These are phyloP conservation scores for Paraphaeosphaeria minitans DNA, from an alignment of 2,329 filamentous ascomycete genomes.

Conservation along the genomic window DNA sequence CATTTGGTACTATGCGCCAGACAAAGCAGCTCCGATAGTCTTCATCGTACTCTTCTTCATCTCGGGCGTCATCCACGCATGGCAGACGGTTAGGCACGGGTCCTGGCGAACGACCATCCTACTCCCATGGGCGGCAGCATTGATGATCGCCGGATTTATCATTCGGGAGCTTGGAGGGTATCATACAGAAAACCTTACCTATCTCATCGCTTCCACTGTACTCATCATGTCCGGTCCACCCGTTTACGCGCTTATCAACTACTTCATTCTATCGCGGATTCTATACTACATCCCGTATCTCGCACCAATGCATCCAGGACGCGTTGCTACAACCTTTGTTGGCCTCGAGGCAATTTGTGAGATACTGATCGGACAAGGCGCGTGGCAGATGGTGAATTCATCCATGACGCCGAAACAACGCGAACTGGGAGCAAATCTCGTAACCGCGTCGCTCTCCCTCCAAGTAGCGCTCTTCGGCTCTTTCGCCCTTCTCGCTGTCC, in stretches of 20 bases:
- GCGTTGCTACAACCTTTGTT: conserved; percentile 64
- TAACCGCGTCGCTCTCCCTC: conserved; percentile 57
- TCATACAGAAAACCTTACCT: conserved; percentile 52
- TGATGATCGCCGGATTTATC: conserved; percentile 63
- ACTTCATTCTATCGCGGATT: conserved; percentile 64
- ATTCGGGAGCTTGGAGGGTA: conserved; percentile 60
- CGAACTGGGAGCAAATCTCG: conserved; percentile 52
- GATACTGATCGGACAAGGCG: conserved; percentile 58
- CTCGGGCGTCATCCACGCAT: conserved; percentile 57
- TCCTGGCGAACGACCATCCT: conserved; percentile 62
- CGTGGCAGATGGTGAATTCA: conserved; percentile 51
- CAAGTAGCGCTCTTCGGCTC: conserved; percentile 57
- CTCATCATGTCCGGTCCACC: conserved; percentile 54
- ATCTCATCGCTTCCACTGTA: conserved; percentile 50
- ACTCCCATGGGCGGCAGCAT: conserved; percentile 59
- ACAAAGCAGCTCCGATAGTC: conserved; percentile 59
- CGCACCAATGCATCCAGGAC: conserved; percentile 62
- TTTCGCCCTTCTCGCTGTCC: conserved; percentile 55
- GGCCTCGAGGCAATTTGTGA: conserved; percentile 58
- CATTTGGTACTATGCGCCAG: conserved; percentile 57
- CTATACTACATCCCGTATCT: conserved; percentile 67
- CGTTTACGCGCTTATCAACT: conserved; percentile 65
- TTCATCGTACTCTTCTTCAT: conserved; percentile 57
- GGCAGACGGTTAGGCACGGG: conserved; percentile 61
- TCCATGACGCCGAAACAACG: conserved; percentile 42